Evolutionary conservation across 2,329 filamentous ascomycete genomes (phyloP), one percentile per base, ranked within the genome.

Genomic region (Curvularia lunata): DNA sequence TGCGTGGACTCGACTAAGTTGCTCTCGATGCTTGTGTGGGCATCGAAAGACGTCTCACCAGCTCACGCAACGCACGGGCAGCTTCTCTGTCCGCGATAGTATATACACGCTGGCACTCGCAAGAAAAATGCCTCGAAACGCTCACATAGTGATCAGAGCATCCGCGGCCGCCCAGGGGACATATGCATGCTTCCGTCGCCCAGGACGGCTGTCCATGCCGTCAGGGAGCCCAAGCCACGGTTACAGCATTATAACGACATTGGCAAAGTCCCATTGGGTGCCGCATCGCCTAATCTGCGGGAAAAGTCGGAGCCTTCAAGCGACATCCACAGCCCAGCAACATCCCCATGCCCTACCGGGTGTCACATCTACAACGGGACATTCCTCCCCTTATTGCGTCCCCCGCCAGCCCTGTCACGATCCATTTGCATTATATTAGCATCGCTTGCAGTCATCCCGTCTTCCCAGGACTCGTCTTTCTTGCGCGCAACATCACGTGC

Each of bases 21-120:
- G 21, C 23, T 18, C 48, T 27, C 13, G 5, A 50, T 49, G 48
- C 16, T 48, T 38, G 46, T 41, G 23, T 46, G 27, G 27, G 34
- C 38, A 54, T 56, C 62, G 58, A 56, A 49, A 51, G 56, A 57
- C 30, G 59, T 57, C 50, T 58, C 52, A 32, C 28, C 62, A 52
- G 28, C 41, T 49, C 19, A 30, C 58, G 58, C 25, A 19, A 32
- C 43, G 43, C 43, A 46, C 43, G 27, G 43, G 42, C 42, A 27
- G 7, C 8, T 10, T 45, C 25, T 28, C 8, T 30, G 28, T 30
- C 28, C 34, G 40, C 61, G 51, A 52, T 59, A 48, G 21, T 58
- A 41, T 16, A 16, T 34, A 9, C 59, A 53, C 49, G 43, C 48
- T 25, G 46, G 23, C 52, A 41, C 27, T 38, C 23, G 40, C 48